Evolutionary conservation across 2,329 filamentous ascomycete species (phyloP), one percentile per base, ranked within the genome.

Genomic region (Xylaria sp.): DNA sequence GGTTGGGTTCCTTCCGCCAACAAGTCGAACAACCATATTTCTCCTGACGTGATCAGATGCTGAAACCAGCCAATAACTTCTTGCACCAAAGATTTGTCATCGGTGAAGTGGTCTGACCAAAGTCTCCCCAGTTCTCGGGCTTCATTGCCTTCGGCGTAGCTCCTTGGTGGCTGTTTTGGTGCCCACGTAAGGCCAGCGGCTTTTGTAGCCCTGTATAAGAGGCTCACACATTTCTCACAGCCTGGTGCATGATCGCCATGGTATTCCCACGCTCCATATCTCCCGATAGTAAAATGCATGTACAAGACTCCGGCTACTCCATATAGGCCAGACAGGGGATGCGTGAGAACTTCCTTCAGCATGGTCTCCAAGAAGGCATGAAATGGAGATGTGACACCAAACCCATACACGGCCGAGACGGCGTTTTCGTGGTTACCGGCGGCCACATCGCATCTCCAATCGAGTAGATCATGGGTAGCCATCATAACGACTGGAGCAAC

Each of bases 11-110:
- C 69, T 41, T 65, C 31, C 8, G 63, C 50, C 41, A 69, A 37
- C 28, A 69, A 23, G 41, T 71, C 69, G 23, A 71, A 71, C 1
- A 62, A 64, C 69, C 69, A 71, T 41, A 71, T 71, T 5, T 60
- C 57, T 23, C 69, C 69, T 1, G 66, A 46, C 15, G 55, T 58
- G 13, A 71, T 55, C 20, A 71, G 44, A 48, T 64, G 39, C 52
- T 71, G 69, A 10, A 71, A 71, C 69, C 69, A 71, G 31, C 69
- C 28, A 23, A 63, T 5, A 1, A 57, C 20, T 18, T 66, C 63
- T 28, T 71, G 69, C 10, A 71, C 48, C 34, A 71, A 18, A 2
- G 34, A 61, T 2, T n/a, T 25, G 28, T 69, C 69, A 31, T 69
- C 69, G 2, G 58, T 31, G 56, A 71, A 67, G 48, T 71, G 63